Evolutionary conservation across 2,329 filamentous ascomycete species (phyloP).

Genomic region (Aspergillus pseudotamarii): DNA sequence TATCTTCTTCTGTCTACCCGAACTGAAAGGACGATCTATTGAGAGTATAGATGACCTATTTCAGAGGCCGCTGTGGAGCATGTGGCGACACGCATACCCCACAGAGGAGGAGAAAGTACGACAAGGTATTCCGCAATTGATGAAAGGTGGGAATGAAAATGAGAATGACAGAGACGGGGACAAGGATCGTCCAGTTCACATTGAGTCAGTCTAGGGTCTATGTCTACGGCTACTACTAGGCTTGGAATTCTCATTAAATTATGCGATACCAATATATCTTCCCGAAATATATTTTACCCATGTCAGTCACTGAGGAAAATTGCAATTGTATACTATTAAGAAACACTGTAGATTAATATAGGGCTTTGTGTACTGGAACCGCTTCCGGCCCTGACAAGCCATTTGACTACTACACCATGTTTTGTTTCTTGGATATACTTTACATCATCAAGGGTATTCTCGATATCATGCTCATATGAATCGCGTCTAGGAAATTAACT

Average conservation of each 20-base stretch:
- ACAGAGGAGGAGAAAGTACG: neutral
- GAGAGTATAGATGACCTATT: neutral
- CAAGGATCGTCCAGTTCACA: neutral
- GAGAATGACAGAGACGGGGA: neutral
- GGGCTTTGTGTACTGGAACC: too few relatives aligned
- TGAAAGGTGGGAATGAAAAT: neutral
- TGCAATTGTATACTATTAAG: too few relatives aligned
- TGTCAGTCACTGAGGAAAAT: too few relatives aligned
- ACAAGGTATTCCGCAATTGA: neutral
- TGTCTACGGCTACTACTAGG: rapidly evolving
- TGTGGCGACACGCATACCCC: neutral
- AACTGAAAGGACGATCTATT: neutral
- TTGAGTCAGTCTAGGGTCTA: neutral
- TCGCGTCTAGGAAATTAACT: too few relatives aligned
- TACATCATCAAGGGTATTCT: too few relatives aligned
- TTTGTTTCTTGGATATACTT: too few relatives aligned
- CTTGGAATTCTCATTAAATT: too few relatives aligned
- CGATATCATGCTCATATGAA: too few relatives aligned
- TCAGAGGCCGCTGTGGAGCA: neutral
- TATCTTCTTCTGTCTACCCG: neutral
- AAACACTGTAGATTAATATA: too few relatives aligned
- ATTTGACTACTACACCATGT: too few relatives aligned
- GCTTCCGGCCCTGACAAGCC: too few relatives aligned
- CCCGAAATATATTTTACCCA: rapidly evolving
- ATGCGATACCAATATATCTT: too few relatives aligned